phyloP scores from a whole-genome alignment of 2,329 filamentous ascomycete species.

The Penicillium sp. region DNA sequence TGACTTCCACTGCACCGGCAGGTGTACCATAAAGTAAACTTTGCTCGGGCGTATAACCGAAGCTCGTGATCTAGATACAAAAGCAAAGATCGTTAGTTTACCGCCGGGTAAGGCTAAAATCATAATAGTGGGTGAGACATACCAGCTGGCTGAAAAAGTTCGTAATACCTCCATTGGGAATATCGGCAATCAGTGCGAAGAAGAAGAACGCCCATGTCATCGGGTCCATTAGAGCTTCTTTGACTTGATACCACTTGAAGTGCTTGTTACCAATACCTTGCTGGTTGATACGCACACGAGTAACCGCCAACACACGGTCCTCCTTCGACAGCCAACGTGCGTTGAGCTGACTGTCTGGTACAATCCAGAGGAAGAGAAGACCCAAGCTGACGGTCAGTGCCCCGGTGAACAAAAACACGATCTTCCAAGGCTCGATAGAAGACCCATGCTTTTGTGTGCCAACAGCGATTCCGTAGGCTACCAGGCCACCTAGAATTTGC shows the following conservation, averaged over 20 bases:
- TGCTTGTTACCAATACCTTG: conserved; percentile 1
- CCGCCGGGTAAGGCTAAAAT: too few relatives aligned
- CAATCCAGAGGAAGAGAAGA: conserved; percentile 54
- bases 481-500: conserved; percentile 65
- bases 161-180: conserved; percentile 4
- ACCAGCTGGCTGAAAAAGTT: conserved; percentile 57
- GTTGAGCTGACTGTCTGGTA: conserved; percentile 66
- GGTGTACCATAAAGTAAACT: conserved; percentile 69
- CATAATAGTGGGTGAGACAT: conserved; percentile 14
- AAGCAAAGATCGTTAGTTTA: background rate
- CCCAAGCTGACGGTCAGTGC: conserved; percentile 57
- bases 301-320: background rate
- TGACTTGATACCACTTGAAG: conserved; percentile 4
- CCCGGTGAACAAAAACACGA: conserved; percentile 61
- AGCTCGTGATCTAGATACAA: conserved; percentile 55
- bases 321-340: conserved; percentile 52
- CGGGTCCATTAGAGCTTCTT: conserved; percentile 1
- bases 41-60: conserved; percentile 67
- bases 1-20: conserved; percentile 67
- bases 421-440: conserved; percentile 67
- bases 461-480: conserved; percentile 68
- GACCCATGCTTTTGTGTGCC: conserved; percentile 60
- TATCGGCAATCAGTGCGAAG: background rate
- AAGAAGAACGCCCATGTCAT: conserved; percentile 7
- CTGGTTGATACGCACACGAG: conserved; percentile 2